A percentile compares a stretch with the other conserved stretches of the same genome.
Evolutionary conservation across 345 rosid genomes (phyloP).

Genomic region (Lagerstroemia speciosa): DNA sequence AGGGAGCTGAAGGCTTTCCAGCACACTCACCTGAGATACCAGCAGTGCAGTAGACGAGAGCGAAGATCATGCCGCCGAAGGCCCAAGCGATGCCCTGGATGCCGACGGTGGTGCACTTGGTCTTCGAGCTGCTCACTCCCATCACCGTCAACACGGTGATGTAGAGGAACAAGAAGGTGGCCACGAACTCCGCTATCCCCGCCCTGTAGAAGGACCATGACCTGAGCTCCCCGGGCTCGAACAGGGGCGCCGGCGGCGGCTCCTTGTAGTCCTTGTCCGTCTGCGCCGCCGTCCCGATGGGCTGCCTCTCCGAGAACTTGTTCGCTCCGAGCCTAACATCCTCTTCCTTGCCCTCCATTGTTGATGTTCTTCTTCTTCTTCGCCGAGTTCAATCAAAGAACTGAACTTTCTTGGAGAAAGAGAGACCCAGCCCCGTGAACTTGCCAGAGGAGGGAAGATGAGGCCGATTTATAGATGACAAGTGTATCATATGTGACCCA

Average conservation of each 20-base stretch:
- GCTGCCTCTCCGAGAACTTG: slow-evolving; percentile 18
- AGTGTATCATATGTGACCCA: too few relatives aligned
- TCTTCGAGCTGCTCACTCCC: slow-evolving; percentile 11
- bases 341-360: not conserved
- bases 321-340: not conserved
- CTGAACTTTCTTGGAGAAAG: too few relatives aligned
- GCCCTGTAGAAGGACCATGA: slow-evolving; percentile 81
- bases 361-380: too few relatives aligned
- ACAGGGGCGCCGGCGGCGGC: slow-evolving; percentile 71
- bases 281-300: slow-evolving; percentile 22
- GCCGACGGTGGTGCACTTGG: slow-evolving; percentile 13
- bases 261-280: slow-evolving; percentile 51
- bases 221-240: slow-evolving; percentile 48
- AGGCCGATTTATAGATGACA: too few relatives aligned
- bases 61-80: slow-evolving; percentile 19
- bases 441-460: too few relatives aligned
- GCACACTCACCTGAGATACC: slow-evolving; percentile 15
- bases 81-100: slow-evolving; percentile 20
- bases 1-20: too few relatives aligned
- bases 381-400: too few relatives aligned
- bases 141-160: slow-evolving; percentile 21
- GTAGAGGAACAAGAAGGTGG: slow-evolving; percentile 12
- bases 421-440: too few relatives aligned
- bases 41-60: slow-evolving; percentile 19
- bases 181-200: slow-evolving; percentile 26